A percentile compares a stretch with the other conserved stretches of the same genome.
These are phyloP conservation scores for Arthrobotrys conoides DNA, from an alignment of 2,329 filamentous ascomycete species.

Conservation along the genomic window DNA sequence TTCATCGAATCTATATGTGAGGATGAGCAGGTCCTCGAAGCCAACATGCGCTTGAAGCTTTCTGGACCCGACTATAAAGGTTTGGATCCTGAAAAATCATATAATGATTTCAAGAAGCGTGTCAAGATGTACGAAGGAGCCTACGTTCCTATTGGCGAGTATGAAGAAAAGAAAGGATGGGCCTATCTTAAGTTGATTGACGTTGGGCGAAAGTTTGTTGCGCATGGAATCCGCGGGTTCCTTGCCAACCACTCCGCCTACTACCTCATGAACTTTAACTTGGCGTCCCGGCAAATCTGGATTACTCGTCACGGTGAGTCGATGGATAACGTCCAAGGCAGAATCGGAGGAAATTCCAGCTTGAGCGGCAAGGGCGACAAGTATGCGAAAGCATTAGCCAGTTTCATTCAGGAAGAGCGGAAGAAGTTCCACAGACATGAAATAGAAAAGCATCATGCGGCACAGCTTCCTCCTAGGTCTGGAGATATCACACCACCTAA, in stretches of 20 bases:
- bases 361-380: conserved; percentile 83
- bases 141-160: conserved; percentile 89
- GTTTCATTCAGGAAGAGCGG: conserved; percentile 75
- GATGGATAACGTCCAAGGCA: conserved; percentile 85
- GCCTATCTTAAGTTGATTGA: conserved; percentile 98
- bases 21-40: conserved; percentile 86
- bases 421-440: conserved; percentile 63
- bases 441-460: conserved; percentile 63
- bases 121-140: conserved; percentile 94
- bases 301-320: conserved; percentile 93
- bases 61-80: conserved; percentile 96
- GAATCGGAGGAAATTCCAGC: conserved; percentile 90
- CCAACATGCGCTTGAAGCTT: conserved; percentile 96
- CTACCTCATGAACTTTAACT: conserved; percentile 96
- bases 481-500: conserved; percentile 96
- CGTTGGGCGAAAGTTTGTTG: conserved; percentile 92
- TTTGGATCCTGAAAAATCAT: conserved; percentile 86
- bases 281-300: conserved; percentile 96
- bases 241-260: conserved; percentile 92
- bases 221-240: conserved; percentile 91
- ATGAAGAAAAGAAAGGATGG: conserved; percentile 90
- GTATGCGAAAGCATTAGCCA: conserved; percentile 84
- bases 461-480: conserved; percentile 86
- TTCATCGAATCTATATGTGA: conserved; percentile 96
- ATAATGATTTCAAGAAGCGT: conserved; percentile 92